Evolutionary conservation across 2,329 filamentous ascomycete genomes (phyloP).

Genomic region (Emergomyces africanus): DNA sequence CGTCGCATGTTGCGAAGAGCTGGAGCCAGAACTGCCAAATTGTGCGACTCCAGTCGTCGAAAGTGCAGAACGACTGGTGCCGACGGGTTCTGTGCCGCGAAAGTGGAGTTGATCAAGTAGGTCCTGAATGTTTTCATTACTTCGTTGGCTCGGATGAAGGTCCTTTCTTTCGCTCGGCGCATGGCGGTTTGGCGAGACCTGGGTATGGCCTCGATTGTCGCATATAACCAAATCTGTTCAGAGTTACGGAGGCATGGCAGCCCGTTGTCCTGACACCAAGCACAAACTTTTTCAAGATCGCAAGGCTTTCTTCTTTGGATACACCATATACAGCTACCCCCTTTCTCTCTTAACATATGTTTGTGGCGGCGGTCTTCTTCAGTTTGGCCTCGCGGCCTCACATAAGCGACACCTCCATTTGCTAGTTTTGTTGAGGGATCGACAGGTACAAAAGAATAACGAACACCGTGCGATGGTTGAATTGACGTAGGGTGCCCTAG

Average conservation of each 20-base stretch:
- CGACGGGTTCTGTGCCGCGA: neutral
- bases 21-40: constrained; percentile 8
- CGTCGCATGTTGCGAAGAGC: neutral
- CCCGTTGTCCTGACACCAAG: constrained; percentile 9
- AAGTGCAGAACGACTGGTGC: constrained; percentile 9
- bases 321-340: constrained; percentile 20
- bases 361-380: constrained; percentile 10
- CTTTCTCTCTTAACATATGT: constrained; percentile 12
- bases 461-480: neutral
- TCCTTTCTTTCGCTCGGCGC: constrained; percentile 2
- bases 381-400: neutral
- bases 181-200: neutral
- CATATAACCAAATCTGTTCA: constrained; percentile 11
- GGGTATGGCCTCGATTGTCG: neutral
- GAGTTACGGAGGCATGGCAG: constrained; percentile 14
- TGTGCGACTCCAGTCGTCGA: constrained; percentile 2
- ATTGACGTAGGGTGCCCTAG: neutral
- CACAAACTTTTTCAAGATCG: constrained; percentile 11
- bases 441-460: neutral
- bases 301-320: constrained; percentile 19
- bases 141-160: constrained; percentile 5
- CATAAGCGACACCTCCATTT: neutral
- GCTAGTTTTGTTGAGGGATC: neutral
- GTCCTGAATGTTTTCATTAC: constrained; percentile 3
- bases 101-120: neutral